phyloP scores from a whole-genome alignment of 495 filamentous ascomycete genomes.

The Evernia prunastri region DNA sequence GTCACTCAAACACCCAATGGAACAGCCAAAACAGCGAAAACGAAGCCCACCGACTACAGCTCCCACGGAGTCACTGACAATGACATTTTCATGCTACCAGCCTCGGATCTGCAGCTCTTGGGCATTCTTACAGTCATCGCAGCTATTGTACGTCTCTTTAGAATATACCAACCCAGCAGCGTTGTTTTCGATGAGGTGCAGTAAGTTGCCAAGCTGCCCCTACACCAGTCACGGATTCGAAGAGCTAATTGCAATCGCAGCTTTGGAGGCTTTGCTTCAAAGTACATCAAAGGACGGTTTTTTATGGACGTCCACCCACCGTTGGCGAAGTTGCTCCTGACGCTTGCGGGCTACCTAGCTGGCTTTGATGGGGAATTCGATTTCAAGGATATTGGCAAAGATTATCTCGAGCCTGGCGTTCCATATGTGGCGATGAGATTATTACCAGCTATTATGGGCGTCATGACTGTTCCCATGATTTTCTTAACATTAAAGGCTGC shows the following conservation, averaged over 20 bases:
- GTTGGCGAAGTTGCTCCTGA: slow-evolving; percentile 92
- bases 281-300: slow-evolving; percentile 97
- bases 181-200: slow-evolving; percentile 99
- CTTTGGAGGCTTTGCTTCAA: slow-evolving; percentile 94
- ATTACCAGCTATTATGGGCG: slow-evolving; percentile 81
- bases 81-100: slow-evolving; percentile 58
- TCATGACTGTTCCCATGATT: slow-evolving; percentile 81
- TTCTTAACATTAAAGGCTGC: slow-evolving; percentile 89
- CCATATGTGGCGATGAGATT: slow-evolving; percentile 97
- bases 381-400: slow-evolving; percentile 99
- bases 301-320: slow-evolving; percentile 99
- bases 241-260: slow-evolving; percentile 39
- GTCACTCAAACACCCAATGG: slow-evolving; percentile 19
- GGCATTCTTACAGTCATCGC: slow-evolving; percentile 66
- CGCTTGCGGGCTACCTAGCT: slow-evolving; percentile 88
- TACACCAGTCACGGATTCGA: not conserved
- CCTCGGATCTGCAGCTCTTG: slow-evolving; percentile 74
- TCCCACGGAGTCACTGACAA: slow-evolving; percentile 50
- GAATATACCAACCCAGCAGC: slow-evolving; percentile 91
- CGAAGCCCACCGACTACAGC: slow-evolving; percentile 37
- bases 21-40: slow-evolving; percentile 2
- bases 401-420: slow-evolving; percentile 89
- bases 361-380: slow-evolving; percentile 95
- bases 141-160: slow-evolving; percentile 77
- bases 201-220: slow-evolving; percentile 46